Evolutionary conservation across 768 basidiomycete genomes (phyloP).

Genomic region (Inosperma sp.): DNA sequence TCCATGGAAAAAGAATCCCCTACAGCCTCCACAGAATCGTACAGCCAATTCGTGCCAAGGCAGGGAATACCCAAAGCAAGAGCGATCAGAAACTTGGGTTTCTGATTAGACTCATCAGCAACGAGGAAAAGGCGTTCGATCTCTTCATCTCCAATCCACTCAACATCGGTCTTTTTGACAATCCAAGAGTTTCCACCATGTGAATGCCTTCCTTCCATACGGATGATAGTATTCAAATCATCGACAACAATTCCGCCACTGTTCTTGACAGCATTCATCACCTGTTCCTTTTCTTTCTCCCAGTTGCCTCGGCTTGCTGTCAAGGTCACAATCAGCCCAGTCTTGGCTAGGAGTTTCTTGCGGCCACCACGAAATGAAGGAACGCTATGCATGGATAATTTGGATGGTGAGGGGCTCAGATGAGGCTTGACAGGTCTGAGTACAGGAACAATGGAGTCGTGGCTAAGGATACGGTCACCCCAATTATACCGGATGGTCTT

Average conservation of each 20-base stretch:
- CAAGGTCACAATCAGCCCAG: slow-evolving; percentile 59
- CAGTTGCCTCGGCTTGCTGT: slow-evolving; percentile 33
- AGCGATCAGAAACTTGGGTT: slow-evolving; percentile 76
- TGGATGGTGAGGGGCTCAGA: slow-evolving; percentile 48
- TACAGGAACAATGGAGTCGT: slow-evolving; percentile 40
- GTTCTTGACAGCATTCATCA: slow-evolving; percentile 41
- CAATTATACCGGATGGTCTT: slow-evolving; percentile 49
- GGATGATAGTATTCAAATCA: slow-evolving; percentile 55
- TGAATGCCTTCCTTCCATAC: slow-evolving; percentile 49
- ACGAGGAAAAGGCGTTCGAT: slow-evolving; percentile 60
- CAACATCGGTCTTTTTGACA: slow-evolving; percentile 44
- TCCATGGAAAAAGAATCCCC: slow-evolving; percentile 15
- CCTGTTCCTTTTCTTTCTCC: slow-evolving; percentile 39
- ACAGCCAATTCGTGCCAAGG: slow-evolving; percentile 54
- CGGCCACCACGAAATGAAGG: slow-evolving; percentile 29
- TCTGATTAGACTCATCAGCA: slow-evolving; percentile 60
- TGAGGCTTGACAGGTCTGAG: slow-evolving; percentile 33
- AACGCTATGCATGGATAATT: slow-evolving; percentile 37
- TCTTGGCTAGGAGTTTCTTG: slow-evolving; percentile 41
- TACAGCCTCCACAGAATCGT: slow-evolving; percentile 33
- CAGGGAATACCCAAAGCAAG: slow-evolving; percentile 87
- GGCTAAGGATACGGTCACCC: slow-evolving; percentile 46
- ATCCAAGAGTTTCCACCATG: slow-evolving; percentile 48
- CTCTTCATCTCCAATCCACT: slow-evolving; percentile 39
- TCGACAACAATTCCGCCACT: slow-evolving; percentile 57